Evolutionary conservation across 116 monocot genomes (phyloP).

Genomic region (Posidonia oceanica): DNA sequence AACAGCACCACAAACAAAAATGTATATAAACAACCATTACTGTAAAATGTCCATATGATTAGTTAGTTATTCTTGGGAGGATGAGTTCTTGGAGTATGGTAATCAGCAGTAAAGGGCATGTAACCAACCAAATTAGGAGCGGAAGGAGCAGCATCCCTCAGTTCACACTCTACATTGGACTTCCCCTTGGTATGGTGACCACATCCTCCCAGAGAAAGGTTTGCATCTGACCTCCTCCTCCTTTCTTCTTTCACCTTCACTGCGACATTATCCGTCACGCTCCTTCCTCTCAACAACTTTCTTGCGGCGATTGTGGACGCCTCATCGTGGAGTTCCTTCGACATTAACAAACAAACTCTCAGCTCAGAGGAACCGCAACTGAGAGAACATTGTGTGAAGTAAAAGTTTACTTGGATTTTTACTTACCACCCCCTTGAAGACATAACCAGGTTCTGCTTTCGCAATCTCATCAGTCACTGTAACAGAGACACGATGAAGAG

Average conservation of each 20-base stretch:
- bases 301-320: not conserved
- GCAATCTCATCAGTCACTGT: not conserved
- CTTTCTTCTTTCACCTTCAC: not conserved
- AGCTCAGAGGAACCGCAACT: too few species aligned
- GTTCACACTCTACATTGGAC: slow-evolving; percentile 25
- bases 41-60: not conserved
- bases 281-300: slow-evolving; percentile 16
- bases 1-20: not conserved
- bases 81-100: slow-evolving; percentile 38
- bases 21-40: not conserved
- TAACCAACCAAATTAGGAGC: slow-evolving; percentile 20
- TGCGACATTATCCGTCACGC: not conserved
- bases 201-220: slow-evolving; percentile 11
- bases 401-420: not conserved
- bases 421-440: slow-evolving; percentile 1
- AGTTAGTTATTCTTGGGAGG: slow-evolving; percentile 65
- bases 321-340: too few species aligned
- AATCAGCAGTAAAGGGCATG: slow-evolving; percentile 48
- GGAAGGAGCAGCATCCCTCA: slow-evolving; percentile 12
- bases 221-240: slow-evolving; percentile 16
- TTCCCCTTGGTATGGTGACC: slow-evolving; percentile 16
- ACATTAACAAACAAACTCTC: too few species aligned
- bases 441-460: not conserved
- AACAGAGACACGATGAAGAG: not conserved
- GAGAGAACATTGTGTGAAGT: too few species aligned